Evolutionary conservation across 2,329 filamentous ascomycete species (phyloP).

Genomic region (Arthroderma uncinatum): DNA sequence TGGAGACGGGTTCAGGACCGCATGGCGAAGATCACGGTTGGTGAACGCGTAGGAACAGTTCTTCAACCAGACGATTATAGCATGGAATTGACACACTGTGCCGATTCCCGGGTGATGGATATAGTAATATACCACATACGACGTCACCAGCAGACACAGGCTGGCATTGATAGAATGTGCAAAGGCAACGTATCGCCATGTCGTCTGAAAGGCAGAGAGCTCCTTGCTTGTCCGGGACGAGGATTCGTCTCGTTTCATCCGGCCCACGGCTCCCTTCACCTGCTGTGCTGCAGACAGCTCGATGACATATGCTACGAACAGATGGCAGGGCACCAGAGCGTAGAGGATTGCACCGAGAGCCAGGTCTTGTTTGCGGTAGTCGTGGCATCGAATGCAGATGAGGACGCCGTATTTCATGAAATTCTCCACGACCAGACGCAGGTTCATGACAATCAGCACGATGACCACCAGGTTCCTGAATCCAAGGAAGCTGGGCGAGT

Average conservation of each 20-base stretch:
- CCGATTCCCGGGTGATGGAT: constrained; percentile 91
- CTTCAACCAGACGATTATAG: constrained; percentile 92
- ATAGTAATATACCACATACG: constrained; percentile 75
- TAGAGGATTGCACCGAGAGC: constrained; percentile 67
- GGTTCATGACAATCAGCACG: constrained; percentile 80
- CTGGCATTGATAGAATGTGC: constrained; percentile 76
- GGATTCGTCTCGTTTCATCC: constrained; percentile 43
- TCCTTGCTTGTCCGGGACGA: constrained; percentile 43
- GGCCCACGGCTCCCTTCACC: constrained; percentile 56
- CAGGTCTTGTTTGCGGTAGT: constrained; percentile 69
- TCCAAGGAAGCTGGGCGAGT: constrained; percentile 73
- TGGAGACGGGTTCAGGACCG: constrained; percentile 65
- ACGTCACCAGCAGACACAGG: constrained; percentile 67
- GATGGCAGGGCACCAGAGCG: constrained; percentile 76
- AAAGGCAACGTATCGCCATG: constrained; percentile 68
- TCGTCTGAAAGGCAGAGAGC: constrained; percentile 29
- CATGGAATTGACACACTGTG: constrained; percentile 79
- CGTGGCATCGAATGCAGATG: constrained; percentile 82
- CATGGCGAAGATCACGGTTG: constrained; percentile 86
- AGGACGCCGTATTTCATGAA: constrained; percentile 96
- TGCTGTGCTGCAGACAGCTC: constrained; percentile 72
- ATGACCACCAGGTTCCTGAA: constrained; percentile 96
- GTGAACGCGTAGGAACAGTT: constrained; percentile 92
- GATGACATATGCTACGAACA: constrained; percentile 82
- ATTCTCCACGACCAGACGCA: constrained; percentile 92